Evolutionary conservation across 2,329 filamentous ascomycete species (phyloP).

Genomic region (Penicillium olsonii): DNA sequence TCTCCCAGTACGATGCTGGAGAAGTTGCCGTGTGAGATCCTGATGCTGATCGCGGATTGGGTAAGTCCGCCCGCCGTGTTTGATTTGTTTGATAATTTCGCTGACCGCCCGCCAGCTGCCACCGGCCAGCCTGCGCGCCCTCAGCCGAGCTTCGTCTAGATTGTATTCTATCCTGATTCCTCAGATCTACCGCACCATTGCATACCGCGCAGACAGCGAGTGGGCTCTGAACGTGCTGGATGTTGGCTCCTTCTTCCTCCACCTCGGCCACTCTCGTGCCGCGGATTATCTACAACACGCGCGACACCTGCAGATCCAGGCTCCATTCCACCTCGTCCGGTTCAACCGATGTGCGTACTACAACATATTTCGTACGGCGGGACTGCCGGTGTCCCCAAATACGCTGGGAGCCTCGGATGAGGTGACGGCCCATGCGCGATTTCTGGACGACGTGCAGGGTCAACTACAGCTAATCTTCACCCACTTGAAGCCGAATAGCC

Average conservation of each 20-base stretch:
- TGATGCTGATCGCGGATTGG: no score
- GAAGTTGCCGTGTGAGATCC: no score
- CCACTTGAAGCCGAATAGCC: conserved; percentile 2
- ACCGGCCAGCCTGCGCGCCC: neutral
- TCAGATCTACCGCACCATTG: neutral
- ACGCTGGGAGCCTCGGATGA: neutral
- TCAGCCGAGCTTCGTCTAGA: neutral
- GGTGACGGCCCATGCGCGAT: conserved; percentile 1
- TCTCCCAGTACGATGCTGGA: no score
- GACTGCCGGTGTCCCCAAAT: neutral
- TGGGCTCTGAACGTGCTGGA: conserved; percentile 10
- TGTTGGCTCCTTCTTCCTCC: conserved; percentile 6
- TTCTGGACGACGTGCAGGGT: conserved; percentile 1
- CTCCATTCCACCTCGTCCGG: conserved; percentile 2
- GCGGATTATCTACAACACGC: neutral
- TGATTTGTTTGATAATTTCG: no score
- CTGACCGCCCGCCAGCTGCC: neutral
- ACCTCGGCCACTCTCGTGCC: neutral
- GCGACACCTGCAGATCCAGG: neutral
- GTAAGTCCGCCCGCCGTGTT: no score
- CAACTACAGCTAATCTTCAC: conserved; percentile 1
- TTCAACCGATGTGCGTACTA: conserved; percentile 5
- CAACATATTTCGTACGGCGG: conserved; percentile 4
- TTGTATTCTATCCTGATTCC: neutral
- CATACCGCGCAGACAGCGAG: conserved; percentile 3